phyloP scores from a whole-genome alignment of 192 early-diverging fungal genomes.

The Podila clonocystis region DNA sequence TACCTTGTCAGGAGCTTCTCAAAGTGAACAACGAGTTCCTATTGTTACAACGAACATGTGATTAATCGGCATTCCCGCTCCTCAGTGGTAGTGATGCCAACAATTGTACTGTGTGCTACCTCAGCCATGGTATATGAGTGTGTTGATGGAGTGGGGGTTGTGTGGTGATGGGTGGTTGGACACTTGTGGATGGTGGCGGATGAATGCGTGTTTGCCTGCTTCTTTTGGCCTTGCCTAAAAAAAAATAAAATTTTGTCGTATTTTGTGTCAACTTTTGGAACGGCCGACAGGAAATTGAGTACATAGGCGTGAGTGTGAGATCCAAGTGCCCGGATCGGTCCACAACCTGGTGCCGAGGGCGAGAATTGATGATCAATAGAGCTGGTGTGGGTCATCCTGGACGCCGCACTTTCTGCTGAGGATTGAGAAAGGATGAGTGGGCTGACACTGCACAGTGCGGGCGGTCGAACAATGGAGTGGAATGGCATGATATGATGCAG shows the following conservation, averaged over 20 bases:
- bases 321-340: too few species aligned
- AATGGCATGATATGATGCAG: too few species aligned
- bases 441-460: too few species aligned
- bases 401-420: too few species aligned
- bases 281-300: neutral
- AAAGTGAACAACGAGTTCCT: slow-evolving; percentile 54
- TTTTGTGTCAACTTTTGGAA: neutral
- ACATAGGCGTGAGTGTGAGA: neutral
- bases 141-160: neutral
- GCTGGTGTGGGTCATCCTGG: too few species aligned
- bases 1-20: slow-evolving; percentile 51
- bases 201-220: too few species aligned
- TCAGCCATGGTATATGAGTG: neutral
- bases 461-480: too few species aligned
- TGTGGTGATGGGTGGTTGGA: neutral
- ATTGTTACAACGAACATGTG: neutral
- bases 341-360: too few species aligned
- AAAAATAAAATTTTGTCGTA: neutral
- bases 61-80: neutral
- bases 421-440: too few species aligned
- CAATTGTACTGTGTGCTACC: neutral
- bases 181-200: neutral
- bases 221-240: neutral
- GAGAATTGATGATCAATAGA: too few species aligned
- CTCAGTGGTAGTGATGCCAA: neutral